These are phyloP conservation scores for Chytriomyces sp. DNA, from an alignment of 192 early-diverging fungal species.

Conservation along the genomic window DNA sequence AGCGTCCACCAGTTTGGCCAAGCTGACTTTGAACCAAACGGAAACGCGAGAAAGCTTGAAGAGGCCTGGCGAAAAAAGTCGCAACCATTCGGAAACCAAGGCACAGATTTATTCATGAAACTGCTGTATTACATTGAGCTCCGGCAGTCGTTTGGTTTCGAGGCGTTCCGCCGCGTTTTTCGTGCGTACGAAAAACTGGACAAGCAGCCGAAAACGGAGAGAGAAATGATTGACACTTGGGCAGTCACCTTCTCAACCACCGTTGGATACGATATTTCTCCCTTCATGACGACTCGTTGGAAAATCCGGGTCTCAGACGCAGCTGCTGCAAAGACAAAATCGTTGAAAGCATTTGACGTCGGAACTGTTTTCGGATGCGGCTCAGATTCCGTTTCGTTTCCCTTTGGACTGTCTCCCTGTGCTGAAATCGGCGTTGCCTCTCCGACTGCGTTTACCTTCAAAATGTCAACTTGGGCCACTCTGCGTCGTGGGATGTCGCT, in stretches of 20 bases:
- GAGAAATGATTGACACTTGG: background rate
- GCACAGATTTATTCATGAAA: background rate
- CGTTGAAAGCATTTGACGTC: background rate
- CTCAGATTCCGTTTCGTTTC: background rate
- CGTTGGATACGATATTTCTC: background rate
- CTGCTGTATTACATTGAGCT: background rate
- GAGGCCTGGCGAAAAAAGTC: background rate
- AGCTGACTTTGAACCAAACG: slow-evolving; percentile 1
- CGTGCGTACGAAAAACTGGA: background rate
- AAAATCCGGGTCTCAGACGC: background rate
- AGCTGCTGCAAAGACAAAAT: background rate
- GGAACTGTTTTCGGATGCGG: background rate
- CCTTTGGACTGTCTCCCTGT: background rate
- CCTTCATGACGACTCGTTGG: background rate
- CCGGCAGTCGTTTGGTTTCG: background rate
- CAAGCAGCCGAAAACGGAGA: background rate
- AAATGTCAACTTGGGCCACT: background rate
- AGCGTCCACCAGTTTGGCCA: background rate
- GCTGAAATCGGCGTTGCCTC: background rate
- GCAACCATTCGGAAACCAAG: background rate
- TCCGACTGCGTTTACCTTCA: background rate
- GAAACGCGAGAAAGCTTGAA: background rate
- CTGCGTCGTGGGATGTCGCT: background rate
- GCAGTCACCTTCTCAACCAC: background rate
- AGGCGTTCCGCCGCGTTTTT: background rate